Base-by-base conservation (phyloP, 2,329 filamentous ascomycete species). In the Aspergillus niger region DNA sequence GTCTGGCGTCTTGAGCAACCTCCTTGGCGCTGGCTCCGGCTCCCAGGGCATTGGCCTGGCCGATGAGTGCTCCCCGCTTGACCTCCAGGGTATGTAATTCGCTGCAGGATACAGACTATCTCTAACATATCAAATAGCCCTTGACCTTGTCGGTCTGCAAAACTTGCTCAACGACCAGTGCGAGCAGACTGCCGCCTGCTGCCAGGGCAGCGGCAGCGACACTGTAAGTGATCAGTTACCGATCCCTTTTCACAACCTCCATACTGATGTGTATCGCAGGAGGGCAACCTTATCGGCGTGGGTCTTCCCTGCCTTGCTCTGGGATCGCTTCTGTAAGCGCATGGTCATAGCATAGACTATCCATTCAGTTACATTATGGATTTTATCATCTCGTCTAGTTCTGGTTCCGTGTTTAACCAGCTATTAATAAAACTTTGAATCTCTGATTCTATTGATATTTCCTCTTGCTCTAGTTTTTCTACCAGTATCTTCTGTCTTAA, bases 181-280 rank as follows among this genome's bases (percentile, higher is more conserved):
- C 69, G 71, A 76, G 70, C 68, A 74, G 70, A 76, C 75, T 66
- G 72, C 76, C 64, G 74, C 73, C 55, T 76, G 74, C 59, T 76
- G 73, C 67, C 69, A 72, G 64, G 65, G 69, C 62, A 70, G 66
- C 47, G 63, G 59, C 17, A 66, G 64, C 61, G 60, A 60, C 56
- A 69, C 72, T 55, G 70, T 74, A 56, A 63, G 72, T 71, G 51
- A 17, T 54, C 8, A 2, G 8, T 10, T 1, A 43, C 4, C 15
- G 11, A 36, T 11, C 2, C 30, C 8, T 7, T 3, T 8, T 4
- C n/a, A 17, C n/a, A 5, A 1, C 1, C 3, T 20, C 24, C 32
- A 36, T 58, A 20, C 36, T 58, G n/a, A 53, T 26, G 13, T 36
- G 4, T 48, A 5, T 26, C 38, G 5, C 22, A 76, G 74, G 65